Base-by-base conservation (phyloP, 2,329 filamentous ascomycete genomes). In the Trichoderma atrobrunneum region DNA sequence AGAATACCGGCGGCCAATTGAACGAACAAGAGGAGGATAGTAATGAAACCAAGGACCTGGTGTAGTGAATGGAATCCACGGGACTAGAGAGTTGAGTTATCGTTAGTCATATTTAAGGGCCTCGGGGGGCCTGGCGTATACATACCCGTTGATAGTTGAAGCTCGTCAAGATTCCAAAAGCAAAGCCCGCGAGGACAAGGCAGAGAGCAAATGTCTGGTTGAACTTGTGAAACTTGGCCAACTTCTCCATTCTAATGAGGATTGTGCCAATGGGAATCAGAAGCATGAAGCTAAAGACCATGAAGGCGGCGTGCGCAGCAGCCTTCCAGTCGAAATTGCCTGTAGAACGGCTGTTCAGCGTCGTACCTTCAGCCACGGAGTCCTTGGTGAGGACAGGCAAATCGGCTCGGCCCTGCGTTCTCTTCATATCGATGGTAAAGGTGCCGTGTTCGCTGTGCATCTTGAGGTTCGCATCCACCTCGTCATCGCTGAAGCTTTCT, bases 11-110 rank as follows among this genome's bases (percentile, higher is more conserved):
- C 78, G 2, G 81, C 78, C 72, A 89, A 85, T 75, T 90, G 88
- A 6, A 77, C 80, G 18, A 91, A 78, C 66, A 90, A 79, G 64
- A 86, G 83, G 57, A 84, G 79, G 60, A 88, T 81, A 51, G 89
- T 80, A 18, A 90, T 77, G 71, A 89, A 82, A 10, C 89, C 89
- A 71, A 91, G 80, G 64, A 91, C 82, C 76, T 91, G 89, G 76
- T 91, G 89, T 10, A 83, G 79, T 1, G 84, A 84, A 59, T 83
- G 84, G 79, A 89, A 88, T 11, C 80, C 80, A 64, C 84, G 86
- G 21, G 87, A 87, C 86, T 89, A 56, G 12, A 30, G 28, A 43
- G 14, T 16, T n/a, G 12, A 3, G n/a, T 1, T 3, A n/a, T 7
- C 2, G 18, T 65, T 28, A 60, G 48, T 18, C 11, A 51, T 1